A percentile compares a stretch with the other conserved stretches of the same genome.
Evolutionary conservation across 805 yeast genomes (phyloP).

Genomic region (Blastobotrys parvus): DNA sequence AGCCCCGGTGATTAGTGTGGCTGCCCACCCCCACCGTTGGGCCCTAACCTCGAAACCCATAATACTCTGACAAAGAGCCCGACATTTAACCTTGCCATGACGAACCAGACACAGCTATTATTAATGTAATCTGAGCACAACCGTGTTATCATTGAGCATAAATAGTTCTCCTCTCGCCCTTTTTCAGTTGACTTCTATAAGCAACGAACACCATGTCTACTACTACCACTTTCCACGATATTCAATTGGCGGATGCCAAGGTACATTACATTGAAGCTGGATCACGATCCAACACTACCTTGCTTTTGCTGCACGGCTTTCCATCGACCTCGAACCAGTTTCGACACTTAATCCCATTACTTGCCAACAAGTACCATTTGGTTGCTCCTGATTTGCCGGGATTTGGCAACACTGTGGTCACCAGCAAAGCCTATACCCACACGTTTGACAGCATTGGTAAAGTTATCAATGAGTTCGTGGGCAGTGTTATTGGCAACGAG

Average conservation of each 20-base stretch:
- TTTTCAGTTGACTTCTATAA: no score
- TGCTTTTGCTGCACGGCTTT: conserved; percentile 38
- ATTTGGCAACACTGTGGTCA: conserved; percentile 32
- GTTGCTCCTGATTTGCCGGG: conserved; percentile 42
- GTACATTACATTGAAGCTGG: conserved; percentile 37
- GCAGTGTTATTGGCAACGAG: conserved; percentile 13
- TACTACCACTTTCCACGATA: background rate
- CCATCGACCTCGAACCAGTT: conserved; percentile 38
- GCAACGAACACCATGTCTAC: no score
- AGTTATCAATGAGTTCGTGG: conserved; percentile 28
- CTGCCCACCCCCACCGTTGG: no score
- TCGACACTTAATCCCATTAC: conserved; percentile 31
- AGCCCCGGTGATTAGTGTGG: no score
- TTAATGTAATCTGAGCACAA: no score
- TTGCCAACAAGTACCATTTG: conserved; percentile 31
- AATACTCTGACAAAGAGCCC: no score
- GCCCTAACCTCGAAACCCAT: no score
- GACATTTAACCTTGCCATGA: no score
- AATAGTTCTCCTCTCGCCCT: no score
- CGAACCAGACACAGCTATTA: no score
- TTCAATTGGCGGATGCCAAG: conserved; percentile 11
- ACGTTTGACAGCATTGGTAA: conserved; percentile 30
- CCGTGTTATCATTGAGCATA: no score
- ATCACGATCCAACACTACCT: conserved; percentile 26
- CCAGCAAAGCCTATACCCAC: conserved; percentile 21